Evolutionary conservation across 2,329 filamentous ascomycete genomes (phyloP).

Genomic region (Stromatinia cepivora): DNA sequence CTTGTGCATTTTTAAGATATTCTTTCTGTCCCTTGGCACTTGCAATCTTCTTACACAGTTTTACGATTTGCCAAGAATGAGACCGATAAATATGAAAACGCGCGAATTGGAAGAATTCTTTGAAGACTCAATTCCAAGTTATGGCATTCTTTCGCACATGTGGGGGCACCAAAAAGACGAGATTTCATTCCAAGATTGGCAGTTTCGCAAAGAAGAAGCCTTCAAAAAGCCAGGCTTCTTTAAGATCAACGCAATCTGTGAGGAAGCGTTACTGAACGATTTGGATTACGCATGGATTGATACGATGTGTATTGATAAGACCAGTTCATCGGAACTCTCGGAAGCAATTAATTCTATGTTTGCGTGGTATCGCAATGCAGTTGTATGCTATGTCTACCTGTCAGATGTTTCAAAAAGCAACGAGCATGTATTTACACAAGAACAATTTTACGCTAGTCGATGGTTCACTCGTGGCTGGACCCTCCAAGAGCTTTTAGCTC

Average conservation of each 20-base stretch:
- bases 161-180: slow-evolving; percentile 40
- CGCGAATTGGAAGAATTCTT: background rate
- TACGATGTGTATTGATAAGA: slow-evolving; percentile 27
- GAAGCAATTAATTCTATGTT: slow-evolving; percentile 9
- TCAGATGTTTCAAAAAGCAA: slow-evolving; percentile 7
- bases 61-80: background rate
- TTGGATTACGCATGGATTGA: slow-evolving; percentile 18
- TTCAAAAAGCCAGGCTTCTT: background rate
- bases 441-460: background rate
- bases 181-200: slow-evolving; percentile 38
- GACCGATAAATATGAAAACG: background rate
- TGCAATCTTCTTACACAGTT: no score
- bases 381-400: slow-evolving; percentile 26
- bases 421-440: background rate
- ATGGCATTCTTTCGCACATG: slow-evolving; percentile 46
- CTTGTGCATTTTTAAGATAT: no score
- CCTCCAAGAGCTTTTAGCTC: slow-evolving; percentile 7
- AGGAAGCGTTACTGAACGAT: background rate
- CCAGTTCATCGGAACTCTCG: slow-evolving; percentile 11
- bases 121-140: background rate
- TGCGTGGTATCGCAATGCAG: slow-evolving; percentile 23
- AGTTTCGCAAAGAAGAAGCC: background rate
- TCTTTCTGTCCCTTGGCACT: no score
- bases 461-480: slow-evolving; percentile 19
- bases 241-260: background rate